phyloP scores from a whole-genome alignment of 192 early-diverging fungal species.

The Mortierella hygrophila region DNA sequence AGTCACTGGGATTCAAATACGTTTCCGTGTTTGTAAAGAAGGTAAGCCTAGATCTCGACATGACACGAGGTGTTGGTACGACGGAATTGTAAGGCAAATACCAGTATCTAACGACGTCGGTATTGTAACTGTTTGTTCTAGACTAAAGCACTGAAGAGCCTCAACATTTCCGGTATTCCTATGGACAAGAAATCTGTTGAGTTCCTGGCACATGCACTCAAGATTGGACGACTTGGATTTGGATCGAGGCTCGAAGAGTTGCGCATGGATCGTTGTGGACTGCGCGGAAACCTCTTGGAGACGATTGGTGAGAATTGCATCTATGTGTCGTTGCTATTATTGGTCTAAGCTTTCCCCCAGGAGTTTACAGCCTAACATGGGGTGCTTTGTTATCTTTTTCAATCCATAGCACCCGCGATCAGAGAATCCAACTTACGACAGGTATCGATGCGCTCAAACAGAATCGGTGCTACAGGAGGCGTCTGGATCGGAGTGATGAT shows the following conservation, averaged over 20 bases:
- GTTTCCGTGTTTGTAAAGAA: conserved; percentile 80
- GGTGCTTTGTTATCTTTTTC: background rate
- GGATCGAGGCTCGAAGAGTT: conserved; percentile 59
- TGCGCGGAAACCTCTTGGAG: conserved; percentile 55
- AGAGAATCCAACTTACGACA: conserved; percentile 56
- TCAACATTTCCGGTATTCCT: conserved; percentile 78
- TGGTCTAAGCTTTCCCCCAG: background rate
- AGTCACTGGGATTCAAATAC: conserved; percentile 81
- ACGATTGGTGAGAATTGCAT: conserved; percentile 31
- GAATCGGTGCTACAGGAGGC: conserved; percentile 60
- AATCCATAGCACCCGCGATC: conserved; percentile 54
- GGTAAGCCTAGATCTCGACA: conserved; percentile 24
- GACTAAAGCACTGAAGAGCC: conserved; percentile 70
- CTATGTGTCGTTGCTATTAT: background rate
- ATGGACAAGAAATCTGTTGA: conserved; percentile 78
- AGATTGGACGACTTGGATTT: conserved; percentile 45
- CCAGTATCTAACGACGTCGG: conserved; percentile 1
- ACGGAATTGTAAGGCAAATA: background rate
- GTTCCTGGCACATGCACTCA: conserved; percentile 76
- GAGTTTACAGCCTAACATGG: background rate
- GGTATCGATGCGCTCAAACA: conserved; percentile 63
- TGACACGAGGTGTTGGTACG: background rate
- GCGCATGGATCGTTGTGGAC: conserved; percentile 57
- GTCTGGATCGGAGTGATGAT: conserved; percentile 69
- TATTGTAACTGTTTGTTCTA: conserved; percentile 32